Base-by-base conservation (phyloP, 371 early-diverging fungal species). In the Smittium mucronatum region DNA sequence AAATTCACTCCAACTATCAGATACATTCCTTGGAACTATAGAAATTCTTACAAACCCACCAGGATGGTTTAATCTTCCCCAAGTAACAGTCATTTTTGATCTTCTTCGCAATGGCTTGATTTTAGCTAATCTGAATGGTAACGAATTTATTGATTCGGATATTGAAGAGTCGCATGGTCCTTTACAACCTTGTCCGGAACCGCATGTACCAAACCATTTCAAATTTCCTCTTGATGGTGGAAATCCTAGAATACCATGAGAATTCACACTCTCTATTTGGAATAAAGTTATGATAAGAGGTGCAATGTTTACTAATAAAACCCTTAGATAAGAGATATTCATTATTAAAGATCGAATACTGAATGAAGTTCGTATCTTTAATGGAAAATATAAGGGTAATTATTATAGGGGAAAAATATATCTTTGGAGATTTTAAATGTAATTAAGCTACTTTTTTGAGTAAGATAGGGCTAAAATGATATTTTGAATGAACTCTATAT, bases 11-110 rank as follows among this genome's bases (percentile, higher is more conserved):
- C 80, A 80, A 69, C 72, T 74, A 70, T 86, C 82, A 15, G 84
- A 82, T 29, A 81, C 70, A 67, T 78, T 75, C 73, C 81, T 81
- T 31, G 82, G 79, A 2, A 79, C 82, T 74, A 86, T 79, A 16
- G 82, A 72, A 60, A 84, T 72, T 25, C 85, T 81, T 34, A 86
- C 82, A 70, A 86, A 86, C 1, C 86, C 86, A 1, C 83, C 86
- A 0, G 86, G 84, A 61, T 86, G 86, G 72, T 86, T 86, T 69
- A 79, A 76, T 5, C 86, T 77, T 25, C 74, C 67, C 86, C 86
- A 86, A 28, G 70, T 57, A 33, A 86, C 75, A 0, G 71, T 69
- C 16, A 85, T 73, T 58, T 71, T 71, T 63, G 82, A 80, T 8
- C 85, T 85, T 2, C 86, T 80, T 70, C 76, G 73, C 47, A 81